Conservation (phyloP, 306 rosid genomes). For the Cucurbita ficifolia region DNA sequence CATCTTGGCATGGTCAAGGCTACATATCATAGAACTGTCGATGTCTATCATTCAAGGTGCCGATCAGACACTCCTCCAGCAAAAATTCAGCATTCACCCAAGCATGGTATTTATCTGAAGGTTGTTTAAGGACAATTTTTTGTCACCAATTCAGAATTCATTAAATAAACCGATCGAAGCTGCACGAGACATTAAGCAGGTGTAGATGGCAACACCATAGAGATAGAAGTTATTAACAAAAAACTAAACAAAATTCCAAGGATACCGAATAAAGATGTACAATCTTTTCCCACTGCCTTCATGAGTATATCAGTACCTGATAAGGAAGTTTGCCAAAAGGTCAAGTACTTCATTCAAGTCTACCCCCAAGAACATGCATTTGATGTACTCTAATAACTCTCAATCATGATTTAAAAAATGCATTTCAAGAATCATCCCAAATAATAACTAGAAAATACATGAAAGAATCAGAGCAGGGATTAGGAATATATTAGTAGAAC, state of each 20-base stretch:
- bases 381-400: background rate
- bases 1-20: background rate
- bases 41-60: conserved; percentile 42
- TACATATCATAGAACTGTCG: background rate
- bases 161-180: background rate
- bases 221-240: background rate
- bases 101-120: conserved; percentile 82
- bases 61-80: conserved; percentile 77
- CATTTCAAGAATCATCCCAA: background rate
- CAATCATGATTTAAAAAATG: background rate
- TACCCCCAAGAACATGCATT: background rate
- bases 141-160: background rate
- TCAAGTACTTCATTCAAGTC: background rate
- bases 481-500: background rate
- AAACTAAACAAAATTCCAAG: conserved; percentile 18
- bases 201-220: background rate
- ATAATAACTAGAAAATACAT: background rate
- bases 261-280: conserved; percentile 92
- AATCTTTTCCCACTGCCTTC: conserved; percentile 93
- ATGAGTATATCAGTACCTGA: conserved; percentile 84
- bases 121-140: background rate
- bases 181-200: background rate
- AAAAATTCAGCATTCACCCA: conserved; percentile 87
- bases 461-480: background rate
- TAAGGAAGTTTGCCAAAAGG: background rate